These are phyloP conservation scores for Collariella sp. DNA, from an alignment of 495 filamentous ascomycete genomes.

Conservation along the genomic window DNA sequence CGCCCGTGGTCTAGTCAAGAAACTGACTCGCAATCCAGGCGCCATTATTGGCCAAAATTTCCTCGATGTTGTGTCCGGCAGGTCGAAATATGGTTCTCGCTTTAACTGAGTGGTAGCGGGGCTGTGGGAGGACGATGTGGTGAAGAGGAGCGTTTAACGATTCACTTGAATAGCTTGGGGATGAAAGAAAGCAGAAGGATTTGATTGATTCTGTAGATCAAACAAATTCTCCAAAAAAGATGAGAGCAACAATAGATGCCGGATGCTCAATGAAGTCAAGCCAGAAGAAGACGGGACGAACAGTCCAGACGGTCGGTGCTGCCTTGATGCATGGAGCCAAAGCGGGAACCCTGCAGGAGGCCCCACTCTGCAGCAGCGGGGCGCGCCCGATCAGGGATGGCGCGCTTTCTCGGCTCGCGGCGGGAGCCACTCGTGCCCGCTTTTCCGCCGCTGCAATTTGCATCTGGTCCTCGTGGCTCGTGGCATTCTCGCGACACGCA, in stretches of 20 bases:
- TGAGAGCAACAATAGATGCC: too few relatives aligned
- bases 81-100: constrained; percentile 46
- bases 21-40: constrained; percentile 11
- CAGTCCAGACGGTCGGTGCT: background rate
- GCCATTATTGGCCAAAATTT: constrained; percentile 51
- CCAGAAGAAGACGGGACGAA: background rate
- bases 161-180: too few relatives aligned
- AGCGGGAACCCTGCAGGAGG: background rate
- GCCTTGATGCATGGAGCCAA: background rate
- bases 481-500: constrained; percentile 24
- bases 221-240: too few relatives aligned
- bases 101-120: background rate
- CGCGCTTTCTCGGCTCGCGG: constrained; percentile 2
- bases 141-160: too few relatives aligned
- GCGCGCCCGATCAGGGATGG: background rate
- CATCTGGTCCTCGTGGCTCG: constrained; percentile 15
- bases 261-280: too few relatives aligned
- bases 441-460: constrained; percentile 13
- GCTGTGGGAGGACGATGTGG: background rate
- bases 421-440: constrained; percentile 10
- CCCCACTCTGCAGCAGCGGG: constrained; percentile 1
- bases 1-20: constrained; percentile 30
- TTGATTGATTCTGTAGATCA: too few relatives aligned
- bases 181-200: too few relatives aligned
- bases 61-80: constrained; percentile 49